Conservation (phyloP, 148 eudicot species). For the Diospyros kaki region DNA sequence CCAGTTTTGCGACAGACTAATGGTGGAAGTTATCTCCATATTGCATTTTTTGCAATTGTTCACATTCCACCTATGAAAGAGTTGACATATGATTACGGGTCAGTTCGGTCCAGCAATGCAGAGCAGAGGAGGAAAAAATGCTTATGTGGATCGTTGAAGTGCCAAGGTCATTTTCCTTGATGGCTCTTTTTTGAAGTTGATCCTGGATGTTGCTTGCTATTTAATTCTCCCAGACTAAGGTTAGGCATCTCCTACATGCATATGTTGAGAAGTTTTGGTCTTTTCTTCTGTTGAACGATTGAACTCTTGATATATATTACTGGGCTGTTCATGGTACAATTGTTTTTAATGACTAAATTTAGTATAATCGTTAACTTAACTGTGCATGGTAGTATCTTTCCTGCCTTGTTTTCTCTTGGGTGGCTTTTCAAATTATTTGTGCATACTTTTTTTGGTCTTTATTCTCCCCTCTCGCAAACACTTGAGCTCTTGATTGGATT, state of each 20-base stretch:
- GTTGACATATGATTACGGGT: slow-evolving; percentile 82
- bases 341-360: neutral
- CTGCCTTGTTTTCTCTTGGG: too few relatives aligned
- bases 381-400: too few relatives aligned
- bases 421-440: too few relatives aligned
- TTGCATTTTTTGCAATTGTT: slow-evolving; percentile 72
- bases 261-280: neutral
- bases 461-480: too few relatives aligned
- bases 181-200: slow-evolving; percentile 9
- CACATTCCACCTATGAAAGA: slow-evolving; percentile 93
- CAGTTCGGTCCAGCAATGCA: slow-evolving; percentile 37
- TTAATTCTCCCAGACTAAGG: slow-evolving; percentile 13
- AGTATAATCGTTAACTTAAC: neutral
- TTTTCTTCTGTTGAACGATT: neutral
- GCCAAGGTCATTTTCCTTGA: slow-evolving; percentile 79
- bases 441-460: too few relatives aligned
- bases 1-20: slow-evolving; percentile 60
- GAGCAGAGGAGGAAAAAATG: slow-evolving; percentile 61
- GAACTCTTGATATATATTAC: neutral
- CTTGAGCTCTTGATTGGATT: too few relatives aligned
- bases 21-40: slow-evolving; percentile 51
- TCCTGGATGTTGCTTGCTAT: slow-evolving; percentile 14
- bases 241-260: neutral
- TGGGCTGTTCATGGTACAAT: neutral
- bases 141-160: slow-evolving; percentile 65